phyloP scores from a whole-genome alignment of 108 stramenopile species.

The Cafeteria roenbergensis region DNA sequence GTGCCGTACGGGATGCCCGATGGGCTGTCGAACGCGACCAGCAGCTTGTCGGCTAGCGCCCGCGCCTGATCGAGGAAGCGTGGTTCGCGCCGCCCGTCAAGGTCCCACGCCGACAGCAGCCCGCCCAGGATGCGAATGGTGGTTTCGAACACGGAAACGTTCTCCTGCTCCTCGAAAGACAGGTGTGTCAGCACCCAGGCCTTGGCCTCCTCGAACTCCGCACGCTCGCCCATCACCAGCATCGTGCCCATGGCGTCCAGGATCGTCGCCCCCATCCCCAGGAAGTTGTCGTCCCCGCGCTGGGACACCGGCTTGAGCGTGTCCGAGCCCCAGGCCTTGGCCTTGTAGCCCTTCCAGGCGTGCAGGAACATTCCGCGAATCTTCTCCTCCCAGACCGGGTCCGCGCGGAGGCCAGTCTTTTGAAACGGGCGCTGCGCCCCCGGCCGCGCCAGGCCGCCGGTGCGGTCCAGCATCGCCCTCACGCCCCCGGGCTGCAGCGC shows the following conservation, averaged over 20 bases:
- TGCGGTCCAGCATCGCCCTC: too few species aligned
- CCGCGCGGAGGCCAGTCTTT: too few species aligned
- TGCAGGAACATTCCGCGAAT: slow-evolving; percentile 55
- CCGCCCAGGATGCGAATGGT: slow-evolving; percentile 80
- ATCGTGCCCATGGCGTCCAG: slow-evolving; percentile 79
- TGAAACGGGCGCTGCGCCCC: too few species aligned
- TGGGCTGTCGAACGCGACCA: slow-evolving; percentile 66
- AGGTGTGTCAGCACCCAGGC: not conserved
- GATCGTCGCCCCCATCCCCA: slow-evolving; percentile 64
- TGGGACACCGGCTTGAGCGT: slow-evolving; percentile 70
- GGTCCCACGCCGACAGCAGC: slow-evolving; percentile 68
- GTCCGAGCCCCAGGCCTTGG: slow-evolving; percentile 65
- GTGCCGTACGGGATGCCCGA: slow-evolving; percentile 86
- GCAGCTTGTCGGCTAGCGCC: slow-evolving; percentile 63
- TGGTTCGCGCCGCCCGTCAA: slow-evolving; percentile 44
- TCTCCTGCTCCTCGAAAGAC: slow-evolving; percentile 53
- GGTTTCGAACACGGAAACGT: slow-evolving; percentile 79
- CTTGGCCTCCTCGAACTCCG: slow-evolving; percentile 73
- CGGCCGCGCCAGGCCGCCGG: too few species aligned
- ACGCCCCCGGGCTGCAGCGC: too few species aligned
- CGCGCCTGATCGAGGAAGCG: slow-evolving; percentile 54
- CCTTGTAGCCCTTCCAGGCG: slow-evolving; percentile 73
- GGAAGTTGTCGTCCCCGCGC: slow-evolving; percentile 54
- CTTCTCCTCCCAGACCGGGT: too few species aligned
- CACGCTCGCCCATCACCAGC: slow-evolving; percentile 60